Percentiles rank a stretch among this genome's conserved stretches.
Evolutionary conservation across 169 alveolate species (phyloP).

Genomic region (Theileria equi): DNA sequence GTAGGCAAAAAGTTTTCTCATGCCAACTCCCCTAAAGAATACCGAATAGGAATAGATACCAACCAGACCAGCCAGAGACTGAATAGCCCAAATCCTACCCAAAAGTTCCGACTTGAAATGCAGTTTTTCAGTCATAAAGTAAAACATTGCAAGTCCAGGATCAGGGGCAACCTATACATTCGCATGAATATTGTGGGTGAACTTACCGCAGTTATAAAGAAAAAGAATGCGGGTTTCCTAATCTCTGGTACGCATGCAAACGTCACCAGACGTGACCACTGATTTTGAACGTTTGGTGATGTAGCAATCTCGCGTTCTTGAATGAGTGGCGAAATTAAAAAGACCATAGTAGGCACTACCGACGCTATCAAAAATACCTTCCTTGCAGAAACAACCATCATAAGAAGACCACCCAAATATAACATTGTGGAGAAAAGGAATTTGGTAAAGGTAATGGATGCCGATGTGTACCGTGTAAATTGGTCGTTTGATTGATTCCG

Average conservation of each 20-base stretch:
- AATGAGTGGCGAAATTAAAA: slow-evolving; percentile 69
- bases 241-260: slow-evolving; percentile 51
- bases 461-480: slow-evolving; percentile 72
- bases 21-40: slow-evolving; percentile 67
- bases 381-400: slow-evolving; percentile 51
- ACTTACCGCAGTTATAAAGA: slow-evolving; percentile 58
- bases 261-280: slow-evolving; percentile 31
- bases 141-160: slow-evolving; percentile 82
- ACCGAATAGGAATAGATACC: slow-evolving; percentile 72
- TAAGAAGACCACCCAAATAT: slow-evolving; percentile 72
- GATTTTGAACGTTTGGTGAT: slow-evolving; percentile 41
- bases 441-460: slow-evolving; percentile 77
- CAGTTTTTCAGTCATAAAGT: slow-evolving; percentile 83
- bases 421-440: slow-evolving; percentile 79
- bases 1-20: slow-evolving; percentile 68
- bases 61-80: slow-evolving; percentile 77
- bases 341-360: slow-evolving; percentile 69
- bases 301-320: slow-evolving; percentile 53
- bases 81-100: slow-evolving; percentile 80
- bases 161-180: slow-evolving; percentile 81
- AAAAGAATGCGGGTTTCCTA: slow-evolving; percentile 46
- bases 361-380: slow-evolving; percentile 76
- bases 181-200: no score
- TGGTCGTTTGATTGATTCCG: slow-evolving; percentile 56
- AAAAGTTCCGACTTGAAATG: slow-evolving; percentile 79